Evolutionary conservation across 768 basidiomycete genomes (phyloP).

Genomic region (Leccinum fibrillosum): DNA sequence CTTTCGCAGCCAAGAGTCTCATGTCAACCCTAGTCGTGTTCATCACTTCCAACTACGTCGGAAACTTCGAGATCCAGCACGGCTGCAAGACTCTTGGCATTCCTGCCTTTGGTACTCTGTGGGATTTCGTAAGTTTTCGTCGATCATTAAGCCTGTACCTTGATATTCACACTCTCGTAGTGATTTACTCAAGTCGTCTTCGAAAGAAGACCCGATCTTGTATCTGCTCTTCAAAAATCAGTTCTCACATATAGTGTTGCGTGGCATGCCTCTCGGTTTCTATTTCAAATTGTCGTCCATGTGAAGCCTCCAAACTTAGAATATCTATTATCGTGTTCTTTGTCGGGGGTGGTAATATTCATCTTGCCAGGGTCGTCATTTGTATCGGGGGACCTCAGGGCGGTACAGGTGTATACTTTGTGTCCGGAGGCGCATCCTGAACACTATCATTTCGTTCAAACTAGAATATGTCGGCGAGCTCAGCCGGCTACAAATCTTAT

Average conservation of each 20-base stretch:
- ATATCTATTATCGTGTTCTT: neutral
- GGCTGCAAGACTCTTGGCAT: conserved; percentile 70
- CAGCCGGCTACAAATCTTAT: conserved; percentile 1
- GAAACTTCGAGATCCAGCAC: conserved; percentile 76
- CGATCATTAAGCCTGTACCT: conserved; percentile 2
- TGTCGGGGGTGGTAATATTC: conserved; percentile 3
- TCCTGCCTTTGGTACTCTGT: conserved; percentile 65
- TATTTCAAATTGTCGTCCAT: conserved; percentile 8
- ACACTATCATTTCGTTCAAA: conserved; percentile 4
- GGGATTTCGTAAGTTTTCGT: conserved; percentile 53
- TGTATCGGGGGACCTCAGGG: neutral
- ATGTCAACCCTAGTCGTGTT: conserved; percentile 53
- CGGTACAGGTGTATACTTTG: conserved; percentile 4
- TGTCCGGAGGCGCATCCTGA: neutral
- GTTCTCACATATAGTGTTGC: conserved; percentile 3
- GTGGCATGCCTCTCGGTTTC: conserved; percentile 2
- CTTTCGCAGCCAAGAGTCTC: neutral
- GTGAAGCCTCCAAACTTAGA: neutral
- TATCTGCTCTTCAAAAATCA: neutral
- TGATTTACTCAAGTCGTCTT: conserved; percentile 12
- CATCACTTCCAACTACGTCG: conserved; percentile 80
- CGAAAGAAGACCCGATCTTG: neutral
- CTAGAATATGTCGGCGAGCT: conserved; percentile 11
- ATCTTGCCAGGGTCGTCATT: neutral
- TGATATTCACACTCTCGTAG: conserved; percentile 13